Evolutionary conservation across 2,329 filamentous ascomycete species (phyloP).

Genomic region (Verticillium nubilum): DNA sequence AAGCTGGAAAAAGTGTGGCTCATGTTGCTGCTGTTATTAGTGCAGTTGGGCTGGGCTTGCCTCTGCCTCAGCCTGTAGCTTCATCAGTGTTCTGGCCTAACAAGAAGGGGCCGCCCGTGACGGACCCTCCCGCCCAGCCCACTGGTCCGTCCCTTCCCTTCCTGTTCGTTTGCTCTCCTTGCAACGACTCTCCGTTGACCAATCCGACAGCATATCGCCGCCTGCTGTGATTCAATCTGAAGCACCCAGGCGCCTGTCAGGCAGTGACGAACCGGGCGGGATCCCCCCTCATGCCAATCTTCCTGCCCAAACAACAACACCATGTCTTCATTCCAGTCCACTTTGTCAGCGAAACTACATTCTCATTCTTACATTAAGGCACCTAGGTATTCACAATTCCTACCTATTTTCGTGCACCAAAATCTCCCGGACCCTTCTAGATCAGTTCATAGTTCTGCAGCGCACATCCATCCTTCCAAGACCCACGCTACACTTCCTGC

Average conservation of each 20-base stretch:
- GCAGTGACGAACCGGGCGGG: neutral
- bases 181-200: neutral
- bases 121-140: slow-evolving; percentile 1
- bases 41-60: neutral
- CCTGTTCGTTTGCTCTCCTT: neutral
- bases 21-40: neutral
- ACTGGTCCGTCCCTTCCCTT: neutral
- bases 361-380: neutral
- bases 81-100: neutral
- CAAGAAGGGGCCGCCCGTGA: neutral
- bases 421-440: no score
- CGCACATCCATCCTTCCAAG: neutral
- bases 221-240: neutral
- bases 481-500: neutral
- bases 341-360: no score
- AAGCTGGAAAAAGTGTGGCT: neutral
- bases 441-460: no score
- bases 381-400: neutral
- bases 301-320: neutral
- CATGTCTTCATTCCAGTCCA: neutral
- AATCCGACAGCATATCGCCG: neutral
- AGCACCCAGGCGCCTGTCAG: neutral
- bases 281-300: neutral
- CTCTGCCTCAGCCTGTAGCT: neutral
- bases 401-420: no score